Evolutionary conservation across 208 protist genomes (phyloP).

Genomic region (Acanthamoeba castellanii): DNA sequence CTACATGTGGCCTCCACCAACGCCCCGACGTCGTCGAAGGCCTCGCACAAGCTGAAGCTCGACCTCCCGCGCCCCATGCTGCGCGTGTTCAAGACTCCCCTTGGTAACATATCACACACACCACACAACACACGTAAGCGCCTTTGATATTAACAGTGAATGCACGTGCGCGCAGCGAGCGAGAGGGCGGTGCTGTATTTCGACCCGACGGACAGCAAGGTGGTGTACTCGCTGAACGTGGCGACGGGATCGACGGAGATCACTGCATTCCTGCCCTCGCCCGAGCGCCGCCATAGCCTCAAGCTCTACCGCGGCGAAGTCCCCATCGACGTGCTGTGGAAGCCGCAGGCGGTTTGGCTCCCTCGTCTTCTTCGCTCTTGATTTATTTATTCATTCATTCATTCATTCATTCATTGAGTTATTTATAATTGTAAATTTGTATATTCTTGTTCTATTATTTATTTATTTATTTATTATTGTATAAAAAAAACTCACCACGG

Average conservation of each 20-base stretch:
- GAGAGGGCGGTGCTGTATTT: constrained; percentile 44
- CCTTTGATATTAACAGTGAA: no score
- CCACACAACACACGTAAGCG: no score
- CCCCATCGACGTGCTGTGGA: constrained; percentile 58
- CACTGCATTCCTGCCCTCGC: background rate
- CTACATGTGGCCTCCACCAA: constrained; percentile 9
- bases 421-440: no score
- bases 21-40: background rate
- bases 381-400: no score
- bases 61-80: constrained; percentile 27
- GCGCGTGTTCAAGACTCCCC: constrained; percentile 52
- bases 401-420: background rate
- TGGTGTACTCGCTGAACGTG: constrained; percentile 59
- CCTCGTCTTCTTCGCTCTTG: background rate
- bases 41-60: constrained; percentile 36
- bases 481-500: no score
- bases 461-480: no score
- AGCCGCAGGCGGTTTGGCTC: constrained; percentile 1
- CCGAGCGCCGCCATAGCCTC: constrained; percentile 15
- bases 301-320: constrained; percentile 11
- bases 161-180: background rate
- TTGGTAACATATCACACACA: no score
- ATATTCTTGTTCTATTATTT: no score
- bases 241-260: constrained; percentile 42
- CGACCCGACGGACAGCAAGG: background rate